These are phyloP conservation scores for Orobanche coerulescens DNA, from an alignment of 257 asterid genomes.

Conservation along the genomic window DNA sequence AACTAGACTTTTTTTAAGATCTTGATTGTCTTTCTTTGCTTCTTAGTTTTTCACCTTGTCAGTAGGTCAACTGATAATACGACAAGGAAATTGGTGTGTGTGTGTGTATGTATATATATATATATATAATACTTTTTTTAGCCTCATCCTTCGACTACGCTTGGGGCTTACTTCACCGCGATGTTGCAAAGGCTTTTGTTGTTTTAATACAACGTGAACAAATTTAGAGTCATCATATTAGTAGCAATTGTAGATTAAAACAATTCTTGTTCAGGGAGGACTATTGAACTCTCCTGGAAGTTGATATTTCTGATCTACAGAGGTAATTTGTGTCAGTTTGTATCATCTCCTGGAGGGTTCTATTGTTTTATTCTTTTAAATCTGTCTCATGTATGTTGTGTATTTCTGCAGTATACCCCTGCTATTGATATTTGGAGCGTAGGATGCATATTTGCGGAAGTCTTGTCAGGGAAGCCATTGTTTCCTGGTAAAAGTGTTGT, in stretches of 20 bases:
- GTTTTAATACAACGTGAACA: constrained; percentile 20
- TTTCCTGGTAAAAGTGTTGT: constrained; percentile 92
- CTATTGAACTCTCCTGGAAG: constrained; percentile 80
- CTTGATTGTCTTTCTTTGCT: background rate
- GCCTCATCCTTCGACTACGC: constrained; percentile 5
- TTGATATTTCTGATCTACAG: constrained; percentile 67
- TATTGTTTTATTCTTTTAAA: constrained; percentile 12
- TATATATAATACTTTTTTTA: constrained; percentile 5
- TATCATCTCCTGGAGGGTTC: constrained; percentile 28
- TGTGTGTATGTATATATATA: too few species aligned
- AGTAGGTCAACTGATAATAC: background rate
- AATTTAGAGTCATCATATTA: constrained; percentile 32
- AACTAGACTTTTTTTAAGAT: constrained; percentile 3
- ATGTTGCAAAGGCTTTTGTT: constrained; percentile 1
- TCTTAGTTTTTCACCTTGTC: constrained; percentile 5
- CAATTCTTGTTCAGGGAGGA: constrained; percentile 89
- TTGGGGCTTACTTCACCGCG: constrained; percentile 17
- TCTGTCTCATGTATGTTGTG: constrained; percentile 20
- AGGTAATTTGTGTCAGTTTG: constrained; percentile 67
- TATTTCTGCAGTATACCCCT: constrained; percentile 74
- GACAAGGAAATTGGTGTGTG: background rate
- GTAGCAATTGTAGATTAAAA: constrained; percentile 71
- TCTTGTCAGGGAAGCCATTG: constrained; percentile 75
- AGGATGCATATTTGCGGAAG: constrained; percentile 90
- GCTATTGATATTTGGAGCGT: constrained; percentile 93